phyloP scores from a whole-genome alignment of 169 alveolate genomes.

The Eimeria praecox region DNA sequence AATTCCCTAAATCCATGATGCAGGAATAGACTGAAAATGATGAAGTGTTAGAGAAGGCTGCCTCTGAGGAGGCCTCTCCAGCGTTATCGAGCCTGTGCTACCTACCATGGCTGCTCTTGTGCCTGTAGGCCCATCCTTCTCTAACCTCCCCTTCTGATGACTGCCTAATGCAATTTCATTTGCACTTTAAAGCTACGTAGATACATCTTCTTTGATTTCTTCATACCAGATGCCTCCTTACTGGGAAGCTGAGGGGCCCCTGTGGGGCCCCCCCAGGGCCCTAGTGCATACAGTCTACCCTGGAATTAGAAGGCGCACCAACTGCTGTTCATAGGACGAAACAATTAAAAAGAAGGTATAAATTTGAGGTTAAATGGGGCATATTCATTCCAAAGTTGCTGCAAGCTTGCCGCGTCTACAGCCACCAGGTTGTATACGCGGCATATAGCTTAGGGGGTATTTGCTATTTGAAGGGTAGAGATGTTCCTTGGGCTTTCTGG shows the following conservation, averaged over 20 bases:
- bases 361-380: too few species aligned
- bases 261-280: neutral
- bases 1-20: neutral
- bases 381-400: too few species aligned
- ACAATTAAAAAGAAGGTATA: too few species aligned
- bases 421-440: too few species aligned
- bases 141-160: neutral
- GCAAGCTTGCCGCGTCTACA: too few species aligned
- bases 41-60: neutral
- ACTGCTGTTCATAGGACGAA: neutral
- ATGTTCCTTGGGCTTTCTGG: too few species aligned
- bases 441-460: too few species aligned
- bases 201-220: neutral
- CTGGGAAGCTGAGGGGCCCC: neutral
- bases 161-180: neutral
- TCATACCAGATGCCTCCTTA: neutral
- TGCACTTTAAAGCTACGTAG: neutral
- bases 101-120: neutral
- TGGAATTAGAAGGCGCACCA: neutral
- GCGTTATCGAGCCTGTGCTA: neutral
- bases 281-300: neutral
- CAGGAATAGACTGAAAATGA: neutral
- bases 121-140: neutral
- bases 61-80: neutral
- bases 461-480: too few species aligned